Base-by-base conservation (phyloP, 768 basidiomycete genomes). In the Cystofilobasidium macerans region DNA sequence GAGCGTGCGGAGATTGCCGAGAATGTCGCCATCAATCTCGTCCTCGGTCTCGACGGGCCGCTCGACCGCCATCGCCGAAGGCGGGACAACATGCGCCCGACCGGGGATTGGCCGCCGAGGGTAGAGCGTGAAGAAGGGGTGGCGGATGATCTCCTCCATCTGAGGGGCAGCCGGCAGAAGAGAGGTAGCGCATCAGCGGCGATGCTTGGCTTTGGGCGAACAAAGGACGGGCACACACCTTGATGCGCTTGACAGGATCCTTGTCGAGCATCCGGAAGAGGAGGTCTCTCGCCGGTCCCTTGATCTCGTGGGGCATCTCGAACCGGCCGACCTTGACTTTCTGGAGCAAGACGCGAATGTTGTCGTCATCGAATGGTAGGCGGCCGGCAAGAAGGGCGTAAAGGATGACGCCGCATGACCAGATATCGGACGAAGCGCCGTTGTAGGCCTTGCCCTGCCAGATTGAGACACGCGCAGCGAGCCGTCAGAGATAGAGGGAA, bases 321-420 rank as follows among this genome's bases (percentile, higher is more conserved):
- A 84, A 93, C 56, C 78, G 78, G 24, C 87, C 91, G 20, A 79
- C 70, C 69, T 84, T 84, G 69, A 98, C 87, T 76, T 88, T 89
- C 69, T 85, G 82, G 43, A 94, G 80, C n/a, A 98, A 79, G 14
- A 81, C 77, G 2, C 81, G 80, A 57, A 87, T 80, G 72, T 93
- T 86, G 70, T 92, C 88, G 73, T 93, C 86, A 74, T 97, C 91
- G 72, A 97, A 97, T 0, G 93, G 93, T n/a, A 95, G 80, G 48
- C 82, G 80, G 8, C 91, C 90, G 5, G 84, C 83, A 43, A 97
- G 80, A n/a, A 98, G 79, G 24, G 90, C 89, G 71, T 84, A 90
- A 63, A 98, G 81, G 70, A 94, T 91, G 73, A 98, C 84, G 64
- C 93, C 93, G 72, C 92, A 93, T 45, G 91, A 94, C 93, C 93